Evolutionary conservation across 768 basidiomycete species (phyloP).

Genomic region (Candolleomyces eurysporus): DNA sequence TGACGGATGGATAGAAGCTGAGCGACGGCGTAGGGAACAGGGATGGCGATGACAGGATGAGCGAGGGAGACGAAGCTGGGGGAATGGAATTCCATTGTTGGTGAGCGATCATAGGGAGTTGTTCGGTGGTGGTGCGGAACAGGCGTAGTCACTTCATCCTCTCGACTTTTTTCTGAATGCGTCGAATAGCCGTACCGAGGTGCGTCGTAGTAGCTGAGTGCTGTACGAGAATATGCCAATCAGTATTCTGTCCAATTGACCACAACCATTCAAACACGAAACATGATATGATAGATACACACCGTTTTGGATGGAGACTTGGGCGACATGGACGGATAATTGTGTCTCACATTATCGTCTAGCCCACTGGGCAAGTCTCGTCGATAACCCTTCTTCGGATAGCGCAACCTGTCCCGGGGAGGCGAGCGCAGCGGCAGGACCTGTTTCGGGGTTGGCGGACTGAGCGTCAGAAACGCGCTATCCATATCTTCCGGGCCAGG

Average conservation of each 20-base stretch:
- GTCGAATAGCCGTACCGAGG: too few species aligned
- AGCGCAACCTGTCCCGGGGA: not conserved
- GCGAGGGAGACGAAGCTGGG: not conserved
- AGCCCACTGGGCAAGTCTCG: not conserved
- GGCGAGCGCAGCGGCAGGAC: not conserved
- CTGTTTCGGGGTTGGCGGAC: not conserved
- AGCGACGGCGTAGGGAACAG: not conserved
- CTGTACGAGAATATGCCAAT: too few species aligned
- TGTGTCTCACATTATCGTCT: not conserved
- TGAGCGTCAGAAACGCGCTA: not conserved
- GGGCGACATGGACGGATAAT: not conserved
- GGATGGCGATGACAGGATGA: not conserved
- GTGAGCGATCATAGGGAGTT: not conserved
- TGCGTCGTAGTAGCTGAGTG: too few species aligned
- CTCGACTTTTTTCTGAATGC: not conserved
- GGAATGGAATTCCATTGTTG: not conserved
- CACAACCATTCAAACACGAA: not conserved
- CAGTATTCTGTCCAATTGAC: too few species aligned
- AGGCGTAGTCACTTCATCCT: not conserved
- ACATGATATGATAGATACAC: not conserved
- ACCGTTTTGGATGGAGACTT: not conserved
- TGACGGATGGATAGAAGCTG: not conserved
- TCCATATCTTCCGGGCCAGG: constrained; percentile 1
- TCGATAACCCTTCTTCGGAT: not conserved
- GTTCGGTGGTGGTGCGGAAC: not conserved